phyloP scores from a whole-genome alignment of 2,329 filamentous ascomycete species.

The Didymella pomorum region DNA sequence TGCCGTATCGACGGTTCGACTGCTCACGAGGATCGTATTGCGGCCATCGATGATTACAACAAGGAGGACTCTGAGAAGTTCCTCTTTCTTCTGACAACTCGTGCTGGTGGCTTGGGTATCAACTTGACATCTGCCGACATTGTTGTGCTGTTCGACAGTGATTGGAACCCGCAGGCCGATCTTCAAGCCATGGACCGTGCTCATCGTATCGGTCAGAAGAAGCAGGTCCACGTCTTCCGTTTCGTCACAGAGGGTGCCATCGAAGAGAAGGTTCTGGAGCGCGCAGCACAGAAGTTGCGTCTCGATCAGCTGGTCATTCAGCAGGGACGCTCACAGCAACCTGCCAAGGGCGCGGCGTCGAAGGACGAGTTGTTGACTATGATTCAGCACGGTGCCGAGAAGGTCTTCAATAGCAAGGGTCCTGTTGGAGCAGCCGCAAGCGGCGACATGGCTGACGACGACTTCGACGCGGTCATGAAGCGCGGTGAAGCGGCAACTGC shows the following conservation, averaged over 20 bases:
- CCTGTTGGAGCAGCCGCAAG: conserved; percentile 67
- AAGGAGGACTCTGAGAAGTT: conserved; percentile 88
- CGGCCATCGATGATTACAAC: conserved; percentile 98
- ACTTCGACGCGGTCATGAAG: conserved; percentile 87
- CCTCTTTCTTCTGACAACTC: conserved; percentile 91
- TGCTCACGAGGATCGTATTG: conserved; percentile 95
- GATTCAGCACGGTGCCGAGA: conserved; percentile 99
- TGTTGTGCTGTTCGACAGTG: conserved; percentile 94
- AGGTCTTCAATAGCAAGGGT: conserved; percentile 82
- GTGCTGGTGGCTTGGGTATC: conserved; percentile 95
- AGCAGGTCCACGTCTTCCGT: conserved; percentile 95
- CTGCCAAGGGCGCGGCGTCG: conserved; percentile 87
- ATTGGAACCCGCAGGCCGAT: conserved; percentile 99
- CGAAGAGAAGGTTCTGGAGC: conserved; percentile 96
- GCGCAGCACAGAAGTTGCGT: conserved; percentile 94
- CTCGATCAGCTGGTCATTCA: conserved; percentile 98
- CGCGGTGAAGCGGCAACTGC: conserved; percentile 90
- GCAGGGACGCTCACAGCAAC: conserved; percentile 90
- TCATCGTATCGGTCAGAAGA: conserved; percentile 97
- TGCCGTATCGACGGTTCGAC: conserved; percentile 97
- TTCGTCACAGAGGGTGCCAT: conserved; percentile 99
- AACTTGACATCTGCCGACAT: conserved; percentile 96
- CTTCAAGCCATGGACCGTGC: conserved; percentile 98
- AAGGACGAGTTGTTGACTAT: conserved; percentile 97
- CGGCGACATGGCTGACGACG: conserved; percentile 77